A percentile compares a stretch with the other conserved stretches of the same genome.
phyloP scores from a whole-genome alignment of 1,284 basidiomycete genomes.

The Ustilago xerochloae region DNA sequence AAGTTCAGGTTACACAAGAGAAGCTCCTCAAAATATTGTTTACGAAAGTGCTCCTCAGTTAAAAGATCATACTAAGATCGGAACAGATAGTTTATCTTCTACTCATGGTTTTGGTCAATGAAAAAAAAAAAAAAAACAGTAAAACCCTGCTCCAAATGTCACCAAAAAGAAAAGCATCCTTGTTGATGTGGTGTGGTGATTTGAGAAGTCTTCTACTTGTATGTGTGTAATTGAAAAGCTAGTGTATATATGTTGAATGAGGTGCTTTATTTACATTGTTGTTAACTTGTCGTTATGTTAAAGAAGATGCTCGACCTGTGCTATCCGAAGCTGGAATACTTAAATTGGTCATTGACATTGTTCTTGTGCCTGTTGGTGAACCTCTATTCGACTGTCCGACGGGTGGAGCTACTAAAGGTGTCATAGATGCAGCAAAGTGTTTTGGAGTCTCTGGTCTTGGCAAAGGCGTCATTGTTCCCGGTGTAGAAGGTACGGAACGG shows the following conservation, averaged over 20 bases:
- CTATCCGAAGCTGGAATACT: conserved; percentile 40
- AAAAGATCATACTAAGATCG: conserved; percentile 59
- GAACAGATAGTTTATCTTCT: conserved; percentile 22
- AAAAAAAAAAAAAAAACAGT: too few species aligned
- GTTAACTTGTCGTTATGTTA: too few species aligned
- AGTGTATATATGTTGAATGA: conserved; percentile 8
- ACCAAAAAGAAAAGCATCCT: neutral
- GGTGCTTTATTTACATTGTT: conserved; percentile 16
- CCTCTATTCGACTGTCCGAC: conserved; percentile 42
- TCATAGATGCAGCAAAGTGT: conserved; percentile 60
- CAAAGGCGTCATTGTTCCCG: conserved; percentile 61
- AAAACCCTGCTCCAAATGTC: neutral
- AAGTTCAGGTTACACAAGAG: conserved; percentile 20
- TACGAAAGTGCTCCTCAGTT: conserved; percentile 64
- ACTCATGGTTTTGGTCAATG: conserved; percentile 48
- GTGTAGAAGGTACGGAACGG: conserved; percentile 63
- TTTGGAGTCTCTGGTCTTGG: conserved; percentile 57
- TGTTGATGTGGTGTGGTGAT: too few species aligned
- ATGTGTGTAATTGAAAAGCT: neutral
- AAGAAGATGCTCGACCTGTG: conserved; percentile 17
- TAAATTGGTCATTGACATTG: conserved; percentile 41
- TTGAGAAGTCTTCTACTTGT: neutral
- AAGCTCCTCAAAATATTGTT: conserved; percentile 57
- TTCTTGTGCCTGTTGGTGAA: conserved; percentile 37
- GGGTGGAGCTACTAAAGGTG: conserved; percentile 56